Conservation (phyloP, 129 eudicot genomes). For the Chrysanthemum makinoi region DNA sequence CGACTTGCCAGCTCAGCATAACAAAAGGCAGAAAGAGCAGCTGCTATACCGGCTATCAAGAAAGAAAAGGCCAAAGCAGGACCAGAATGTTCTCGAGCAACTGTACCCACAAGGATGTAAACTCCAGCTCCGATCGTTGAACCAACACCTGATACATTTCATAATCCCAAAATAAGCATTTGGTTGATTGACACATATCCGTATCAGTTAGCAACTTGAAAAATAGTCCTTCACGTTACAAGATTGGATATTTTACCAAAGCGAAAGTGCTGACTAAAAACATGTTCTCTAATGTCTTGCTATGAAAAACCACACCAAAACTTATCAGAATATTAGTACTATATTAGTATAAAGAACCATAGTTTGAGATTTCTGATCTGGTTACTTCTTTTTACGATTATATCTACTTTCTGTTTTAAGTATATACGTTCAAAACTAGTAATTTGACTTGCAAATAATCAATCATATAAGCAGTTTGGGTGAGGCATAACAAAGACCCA, state of each 20-base stretch:
- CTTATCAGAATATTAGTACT: neutral
- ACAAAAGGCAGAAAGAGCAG: slow-evolving; percentile 98
- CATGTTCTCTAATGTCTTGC: neutral
- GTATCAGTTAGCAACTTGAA: slow-evolving; percentile 8
- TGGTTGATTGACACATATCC: slow-evolving; percentile 5
- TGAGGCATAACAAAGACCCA: too few species aligned
- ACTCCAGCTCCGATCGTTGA: slow-evolving; percentile 99
- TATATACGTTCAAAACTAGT: too few species aligned
- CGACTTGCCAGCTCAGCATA: slow-evolving; percentile 99
- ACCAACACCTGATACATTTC: slow-evolving; percentile 70
- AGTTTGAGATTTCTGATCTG: too few species aligned
- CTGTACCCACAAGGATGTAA: slow-evolving; percentile 97
- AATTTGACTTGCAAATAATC: too few species aligned
- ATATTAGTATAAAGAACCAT: too few species aligned
- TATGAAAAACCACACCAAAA: neutral
- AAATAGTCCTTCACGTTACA: neutral
- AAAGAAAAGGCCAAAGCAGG: slow-evolving; percentile 92
- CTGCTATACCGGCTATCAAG: slow-evolving; percentile 95
- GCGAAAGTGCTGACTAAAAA: neutral
- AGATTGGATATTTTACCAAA: neutral
- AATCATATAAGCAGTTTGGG: too few species aligned
- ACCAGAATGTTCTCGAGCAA: slow-evolving; percentile 94
- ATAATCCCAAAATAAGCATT: neutral
- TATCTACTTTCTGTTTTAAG: too few species aligned
- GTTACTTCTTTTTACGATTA: too few species aligned